A percentile compares a stretch with the other conserved stretches of the same genome.
Conservation (phyloP, 495 filamentous ascomycete genomes). For the Sphaerosporella brunnea region DNA sequence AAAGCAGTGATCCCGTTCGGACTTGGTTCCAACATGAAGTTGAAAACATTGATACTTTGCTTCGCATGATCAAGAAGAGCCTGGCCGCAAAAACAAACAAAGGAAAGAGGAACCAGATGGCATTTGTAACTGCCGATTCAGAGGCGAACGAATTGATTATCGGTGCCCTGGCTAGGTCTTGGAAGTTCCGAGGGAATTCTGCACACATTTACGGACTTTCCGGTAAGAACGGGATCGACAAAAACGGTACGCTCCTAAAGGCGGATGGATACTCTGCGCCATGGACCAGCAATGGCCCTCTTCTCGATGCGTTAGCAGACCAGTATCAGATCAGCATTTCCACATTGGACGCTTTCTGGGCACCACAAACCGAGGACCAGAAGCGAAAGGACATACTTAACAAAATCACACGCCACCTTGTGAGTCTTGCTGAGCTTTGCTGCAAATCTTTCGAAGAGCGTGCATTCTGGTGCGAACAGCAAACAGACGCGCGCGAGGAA, state of each 20-base stretch:
- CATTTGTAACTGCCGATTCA: slow-evolving; percentile 16
- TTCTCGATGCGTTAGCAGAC: slow-evolving; percentile 17
- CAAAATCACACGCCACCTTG: slow-evolving; percentile 15
- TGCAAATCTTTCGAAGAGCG: slow-evolving; percentile 46
- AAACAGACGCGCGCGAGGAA: slow-evolving; percentile 32
- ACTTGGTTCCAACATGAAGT: slow-evolving; percentile 21
- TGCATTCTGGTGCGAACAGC: slow-evolving; percentile 37
- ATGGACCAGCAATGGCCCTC: slow-evolving; percentile 19
- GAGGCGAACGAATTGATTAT: slow-evolving; percentile 70
- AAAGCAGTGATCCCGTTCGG: slow-evolving; percentile 16
- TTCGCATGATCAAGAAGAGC: slow-evolving; percentile 13
- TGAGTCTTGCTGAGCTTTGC: slow-evolving; percentile 28
- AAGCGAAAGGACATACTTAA: slow-evolving; percentile 13
- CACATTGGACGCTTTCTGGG: slow-evolving; percentile 12
- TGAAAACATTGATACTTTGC: slow-evolving; percentile 12
- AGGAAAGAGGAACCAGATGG: slow-evolving; percentile 17
- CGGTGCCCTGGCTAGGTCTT: slow-evolving; percentile 51
- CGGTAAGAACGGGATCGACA: slow-evolving; percentile 34
- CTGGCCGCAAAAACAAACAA: slow-evolving; percentile 12
- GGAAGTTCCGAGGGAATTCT: slow-evolving; percentile 50
- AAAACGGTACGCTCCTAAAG: slow-evolving; percentile 46
- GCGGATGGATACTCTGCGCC: slow-evolving; percentile 15
- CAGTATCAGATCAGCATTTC: slow-evolving; percentile 14
- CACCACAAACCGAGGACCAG: slow-evolving; percentile 8
- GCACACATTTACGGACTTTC: slow-evolving; percentile 51